These are phyloP conservation scores for Fusarium illudens DNA, from an alignment of 2,329 filamentous ascomycete genomes.

Conservation along the genomic window DNA sequence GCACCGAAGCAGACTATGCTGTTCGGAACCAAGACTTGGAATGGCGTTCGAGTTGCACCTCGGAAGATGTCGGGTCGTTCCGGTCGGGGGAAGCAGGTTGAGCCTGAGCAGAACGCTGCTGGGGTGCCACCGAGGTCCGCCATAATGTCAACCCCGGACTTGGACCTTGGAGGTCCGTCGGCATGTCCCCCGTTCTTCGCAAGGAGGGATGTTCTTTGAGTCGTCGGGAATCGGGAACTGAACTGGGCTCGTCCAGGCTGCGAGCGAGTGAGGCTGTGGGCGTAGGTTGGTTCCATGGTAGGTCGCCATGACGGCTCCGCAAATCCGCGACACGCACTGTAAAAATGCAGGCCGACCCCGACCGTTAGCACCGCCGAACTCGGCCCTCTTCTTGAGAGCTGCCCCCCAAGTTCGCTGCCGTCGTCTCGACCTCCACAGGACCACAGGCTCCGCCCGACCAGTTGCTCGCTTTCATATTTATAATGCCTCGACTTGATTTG, in stretches of 20 bases:
- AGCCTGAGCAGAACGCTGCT: constrained; percentile 1
- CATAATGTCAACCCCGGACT: constrained; percentile 16
- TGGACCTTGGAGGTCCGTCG: constrained; percentile 25
- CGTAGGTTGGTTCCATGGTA: constrained; percentile 8
- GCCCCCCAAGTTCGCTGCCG: constrained; percentile 19
- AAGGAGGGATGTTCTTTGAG: constrained; percentile 4
- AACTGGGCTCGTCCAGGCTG: constrained; percentile 13
- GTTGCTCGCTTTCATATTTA: constrained; percentile 42
- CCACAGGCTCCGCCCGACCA: constrained; percentile 37
- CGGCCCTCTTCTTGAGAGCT: constrained; percentile 19
- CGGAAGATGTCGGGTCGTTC: constrained; percentile 34
- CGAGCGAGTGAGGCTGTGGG: constrained; percentile 11
- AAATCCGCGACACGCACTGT: constrained; percentile 20
- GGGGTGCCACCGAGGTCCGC: constrained; percentile 16
- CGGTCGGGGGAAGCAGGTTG: constrained; percentile 25
- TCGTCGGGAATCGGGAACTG: constrained; percentile 33
- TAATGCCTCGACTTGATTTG: constrained; percentile 42
- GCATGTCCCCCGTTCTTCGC: constrained; percentile 14
- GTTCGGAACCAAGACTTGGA: constrained; percentile 21
- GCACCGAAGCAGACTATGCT: constrained; percentile 23
- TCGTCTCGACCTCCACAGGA: constrained; percentile 19
- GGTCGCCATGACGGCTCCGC: constrained; percentile 29
- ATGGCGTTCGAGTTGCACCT: constrained; percentile 17
- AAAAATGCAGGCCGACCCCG: constrained; percentile 17
- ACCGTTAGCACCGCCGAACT: constrained; percentile 36